Evolutionary conservation across 169 alveolate species (phyloP), one percentile per base, ranked within the genome.

Genomic region (Gregarina niphandrodes): DNA sequence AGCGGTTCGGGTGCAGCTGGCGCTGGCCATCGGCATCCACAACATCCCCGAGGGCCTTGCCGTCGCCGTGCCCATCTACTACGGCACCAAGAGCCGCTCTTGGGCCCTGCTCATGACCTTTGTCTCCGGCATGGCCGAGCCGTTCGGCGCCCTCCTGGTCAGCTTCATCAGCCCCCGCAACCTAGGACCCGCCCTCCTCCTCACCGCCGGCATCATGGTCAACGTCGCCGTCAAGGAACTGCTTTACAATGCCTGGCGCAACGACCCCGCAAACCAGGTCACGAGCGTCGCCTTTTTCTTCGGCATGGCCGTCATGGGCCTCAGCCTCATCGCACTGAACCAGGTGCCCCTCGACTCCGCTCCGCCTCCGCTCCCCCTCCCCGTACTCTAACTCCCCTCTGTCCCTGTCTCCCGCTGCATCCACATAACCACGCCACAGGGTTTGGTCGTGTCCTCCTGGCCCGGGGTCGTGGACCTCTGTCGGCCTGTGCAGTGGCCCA

Each of bases 11-110:
- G n/a, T 26, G 13, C 13, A n/a, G 9, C 32, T 26, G 9, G 32
- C 32, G n/a, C n/a, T 26, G 9, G 32, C 32, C 9, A 26, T 26
- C 9, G 32, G 13, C n/a, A 9, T 26, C n/a, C 32, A 26, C 32
- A 26, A 26, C n/a, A 26, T 26, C 32, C 32, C 32, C 9, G 32
- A 26, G 32, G 32, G 32, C n/a, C n/a, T 26, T 26, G 32, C 32
- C 32, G 32, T 26, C n/a, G 32, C 32, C n/a, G 32, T 26, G 9
- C 32, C 32, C 9, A 9, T 26, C 13, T 26, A 26, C 32, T 26
- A 26, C n/a, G 32, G 32, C n/a, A 26, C 32, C 13, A 26, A 26
- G 9, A 9, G 13, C n/a, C 32, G 32, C 9, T 26, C 13, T 9
- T 9, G n/a, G n/a, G 32, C 32, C 32, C n/a, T 26, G 9, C n/a